Base-by-base conservation (phyloP, 495 filamentous ascomycete species). In the Hypoxylon fragiforme region DNA sequence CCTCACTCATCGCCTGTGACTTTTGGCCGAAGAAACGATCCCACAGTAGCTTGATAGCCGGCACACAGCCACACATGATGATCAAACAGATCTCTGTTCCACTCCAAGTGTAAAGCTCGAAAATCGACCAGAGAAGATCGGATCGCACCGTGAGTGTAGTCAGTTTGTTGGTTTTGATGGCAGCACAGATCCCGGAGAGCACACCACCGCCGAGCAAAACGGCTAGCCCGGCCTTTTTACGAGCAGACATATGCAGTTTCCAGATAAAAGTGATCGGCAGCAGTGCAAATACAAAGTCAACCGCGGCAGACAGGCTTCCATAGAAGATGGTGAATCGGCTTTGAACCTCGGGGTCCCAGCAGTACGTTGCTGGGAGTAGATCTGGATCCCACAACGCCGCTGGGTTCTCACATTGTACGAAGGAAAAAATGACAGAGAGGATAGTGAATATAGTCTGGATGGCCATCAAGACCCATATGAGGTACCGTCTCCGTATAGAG, bases 131-230 rank as follows among this genome's bases (percentile, higher is more conserved):
- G 1, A 19, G 14, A 11, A 44, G n/a, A 16, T 53, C 49, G 3
- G 28, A 24, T 5, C 40, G 39, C 0, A 20, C 12, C 1, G 21
- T 43, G 3, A 42, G 4, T 7, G 30, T 7, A 4, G 26, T 30
- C 8, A 42, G 31, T 24, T 41, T 21, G 3, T 16, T 14, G 7
- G 48, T 47, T 28, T 60, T 64, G 50, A 64, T 52, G 1, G 51
- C 50, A 18, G 61, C 56, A 24, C 56, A 56, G 4, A 64, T 48
- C 6, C 39, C 55, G 1, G 61, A 63, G 20, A 60, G 31, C 1
- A 44, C 13, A 28, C 57, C 51, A 3, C 39, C 22, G 13, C 57
- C 28, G 2, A 61, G 41, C 11, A 56, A 34, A 6, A 45, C 15
- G 15, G 18, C 9, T 13, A 61, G 30, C 2, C 40, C 57, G 1